Evolutionary conservation across 495 filamentous ascomycete species (phyloP), one percentile per base, ranked within the genome.

Genomic region (Podospora pseudoanserina): DNA sequence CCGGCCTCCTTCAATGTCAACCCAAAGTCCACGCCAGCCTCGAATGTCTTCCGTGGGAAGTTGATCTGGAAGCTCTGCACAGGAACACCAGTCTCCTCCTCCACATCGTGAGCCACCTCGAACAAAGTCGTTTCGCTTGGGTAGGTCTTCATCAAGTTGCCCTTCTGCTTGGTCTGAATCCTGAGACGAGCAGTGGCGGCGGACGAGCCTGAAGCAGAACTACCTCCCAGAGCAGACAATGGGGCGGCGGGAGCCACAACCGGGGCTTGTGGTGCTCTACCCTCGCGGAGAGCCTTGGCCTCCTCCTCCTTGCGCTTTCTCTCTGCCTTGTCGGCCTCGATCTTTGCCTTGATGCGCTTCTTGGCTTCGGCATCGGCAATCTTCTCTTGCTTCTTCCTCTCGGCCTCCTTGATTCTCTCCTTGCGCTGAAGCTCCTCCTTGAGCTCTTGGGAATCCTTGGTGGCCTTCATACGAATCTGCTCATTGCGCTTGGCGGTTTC

Each of bases 1-100:
- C 92, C 93, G 27, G 96, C 90, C 76, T 99, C 96, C 79, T 95
- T 95, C 68, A 99, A 77, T 18, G 93, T 93, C 83, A 92, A 89
- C 9, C 91, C 91, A 75, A 97, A 97, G 76, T 95, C 96, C 5
- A 92, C 82, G 27, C 82, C 78, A 54, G 91, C 86, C 59, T 82
- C 79, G 69, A 89, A 99, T 0, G 89, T 84, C 81, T 98, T 98
- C 74, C 84, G 88, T 5, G 95, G 95, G 75, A 94, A 98, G 28
- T 87, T 97, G 75, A 89, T 90, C 5, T 88, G 86, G 75, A 99
- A 97, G 68, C 86, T 92, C 49, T 80, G 83, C 19, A 95, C 90
- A 11, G 85, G 75, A 13, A 70, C 64, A 13, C 79, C 79, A 5
- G 84, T 86, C 66, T 93, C 89, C 67, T 86, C 70, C 73, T 86